A percentile compares a stretch with the other conserved stretches of the same genome.
Conservation (phyloP, 2,329 filamentous ascomycete species). For the Sporothrix humicola region DNA sequence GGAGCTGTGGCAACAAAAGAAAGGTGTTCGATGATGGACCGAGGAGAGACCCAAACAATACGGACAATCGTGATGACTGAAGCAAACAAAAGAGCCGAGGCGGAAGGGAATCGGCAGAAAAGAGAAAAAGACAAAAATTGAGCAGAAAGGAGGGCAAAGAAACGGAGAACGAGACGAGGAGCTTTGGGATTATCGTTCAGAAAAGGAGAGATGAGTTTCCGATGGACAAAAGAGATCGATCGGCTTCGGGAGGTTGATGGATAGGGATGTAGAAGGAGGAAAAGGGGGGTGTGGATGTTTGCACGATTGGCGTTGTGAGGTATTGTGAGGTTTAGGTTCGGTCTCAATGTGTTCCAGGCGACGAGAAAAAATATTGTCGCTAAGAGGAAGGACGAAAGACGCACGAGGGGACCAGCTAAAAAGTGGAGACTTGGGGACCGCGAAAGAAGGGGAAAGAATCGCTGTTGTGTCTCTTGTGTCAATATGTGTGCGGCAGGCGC, state of each 20-base stretch:
- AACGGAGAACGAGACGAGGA: not conserved
- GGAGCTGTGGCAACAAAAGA: constrained; percentile 17
- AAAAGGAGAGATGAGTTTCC: not conserved
- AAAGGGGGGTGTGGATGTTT: constrained; percentile 24
- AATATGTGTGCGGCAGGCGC: constrained; percentile 2
- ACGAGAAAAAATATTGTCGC: constrained; percentile 27
- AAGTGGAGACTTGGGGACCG: constrained; percentile 3
- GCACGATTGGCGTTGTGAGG: constrained; percentile 17
- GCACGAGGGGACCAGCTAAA: constrained; percentile 19
- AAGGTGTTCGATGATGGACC: not conserved
- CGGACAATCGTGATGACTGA: not conserved
- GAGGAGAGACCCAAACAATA: not conserved
- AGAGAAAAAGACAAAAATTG: not conserved
- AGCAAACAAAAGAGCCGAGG: constrained; percentile 6
- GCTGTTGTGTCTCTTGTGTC: not conserved
- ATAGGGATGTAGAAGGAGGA: not conserved
- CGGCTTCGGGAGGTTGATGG: constrained; percentile 3
- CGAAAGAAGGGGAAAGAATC: constrained; percentile 28
- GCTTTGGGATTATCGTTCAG: not conserved
- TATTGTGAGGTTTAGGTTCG: constrained; percentile 18
- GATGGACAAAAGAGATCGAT: not conserved
- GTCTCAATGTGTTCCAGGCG: constrained; percentile 16
- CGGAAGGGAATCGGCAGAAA: not conserved
- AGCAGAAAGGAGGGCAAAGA: constrained; percentile 10
- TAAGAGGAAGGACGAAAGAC: constrained; percentile 12